Percentiles rank a stretch among this genome's conserved stretches.
These are phyloP conservation scores for Scutellaria galericulata DNA, from an alignment of 257 asterid species.

Conservation along the genomic window DNA sequence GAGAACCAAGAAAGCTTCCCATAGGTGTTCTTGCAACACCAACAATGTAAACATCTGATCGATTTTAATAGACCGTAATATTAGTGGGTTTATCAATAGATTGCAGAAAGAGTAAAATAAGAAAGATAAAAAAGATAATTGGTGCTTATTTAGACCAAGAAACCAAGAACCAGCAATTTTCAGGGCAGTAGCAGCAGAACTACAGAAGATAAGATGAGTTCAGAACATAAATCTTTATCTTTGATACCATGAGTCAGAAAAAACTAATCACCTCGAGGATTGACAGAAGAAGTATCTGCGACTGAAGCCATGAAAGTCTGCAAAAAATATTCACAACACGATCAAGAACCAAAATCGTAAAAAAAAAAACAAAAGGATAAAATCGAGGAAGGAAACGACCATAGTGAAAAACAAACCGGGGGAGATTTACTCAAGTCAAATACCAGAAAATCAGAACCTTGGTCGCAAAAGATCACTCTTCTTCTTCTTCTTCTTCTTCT, in stretches of 20 bases:
- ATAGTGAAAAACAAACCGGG: no score
- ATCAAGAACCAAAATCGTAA: conserved; percentile 6
- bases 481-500: no score
- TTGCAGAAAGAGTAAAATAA: not conserved
- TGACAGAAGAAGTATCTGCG: conserved; percentile 50
- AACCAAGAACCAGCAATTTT: not conserved
- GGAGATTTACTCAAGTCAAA: no score
- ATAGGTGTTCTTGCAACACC: conserved; percentile 97
- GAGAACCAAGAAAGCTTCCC: conserved; percentile 89
- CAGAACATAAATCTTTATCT: no score
- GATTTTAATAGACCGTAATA: not conserved
- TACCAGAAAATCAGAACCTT: no score
- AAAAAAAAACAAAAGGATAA: not conserved
- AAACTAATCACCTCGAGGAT: conserved; percentile 59
- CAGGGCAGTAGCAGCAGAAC: not conserved
- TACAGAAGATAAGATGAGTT: not conserved
- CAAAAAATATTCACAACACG: conserved; percentile 34
- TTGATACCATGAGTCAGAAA: not conserved
- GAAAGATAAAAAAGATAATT: not conserved
- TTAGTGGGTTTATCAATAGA: not conserved
- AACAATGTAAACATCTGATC: conserved; percentile 89
- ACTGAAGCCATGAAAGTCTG: conserved; percentile 55
- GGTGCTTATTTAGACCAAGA: not conserved
- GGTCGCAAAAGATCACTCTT: no score
- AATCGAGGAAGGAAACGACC: no score